Percentiles rank a stretch among this genome's conserved stretches.
Conservation (phyloP, 2,329 filamentous ascomycete species). For the Botrytis fragariae region DNA sequence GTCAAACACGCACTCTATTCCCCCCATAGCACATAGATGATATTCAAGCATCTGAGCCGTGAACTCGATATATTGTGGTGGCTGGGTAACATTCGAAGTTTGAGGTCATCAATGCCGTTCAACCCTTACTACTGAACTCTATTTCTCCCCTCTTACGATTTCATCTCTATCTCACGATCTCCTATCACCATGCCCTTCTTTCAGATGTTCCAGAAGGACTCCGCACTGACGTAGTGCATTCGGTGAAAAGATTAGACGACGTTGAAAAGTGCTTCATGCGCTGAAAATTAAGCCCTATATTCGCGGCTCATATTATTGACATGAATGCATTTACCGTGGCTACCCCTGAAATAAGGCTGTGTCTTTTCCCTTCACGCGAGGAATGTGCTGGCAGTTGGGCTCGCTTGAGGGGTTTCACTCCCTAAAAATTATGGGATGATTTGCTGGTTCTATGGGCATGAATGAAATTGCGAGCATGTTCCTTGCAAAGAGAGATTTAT, state of each 20-base stretch:
- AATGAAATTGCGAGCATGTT: neutral
- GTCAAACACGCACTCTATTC: neutral
- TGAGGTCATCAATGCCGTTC: neutral
- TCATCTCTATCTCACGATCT: neutral
- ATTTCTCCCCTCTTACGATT: neutral
- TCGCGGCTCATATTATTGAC: neutral
- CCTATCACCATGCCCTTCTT: neutral
- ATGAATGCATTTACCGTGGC: conserved; percentile 1
- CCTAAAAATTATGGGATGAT: neutral
- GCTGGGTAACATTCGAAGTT: neutral
- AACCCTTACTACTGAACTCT: conserved; percentile 4
- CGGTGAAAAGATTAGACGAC: neutral
- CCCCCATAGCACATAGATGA: neutral
- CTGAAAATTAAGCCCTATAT: conserved; percentile 12
- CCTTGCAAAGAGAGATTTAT: conserved; percentile 5
- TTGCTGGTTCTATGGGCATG: conserved; percentile 11
- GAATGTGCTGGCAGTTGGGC: conserved; percentile 16
- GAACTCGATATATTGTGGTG: neutral
- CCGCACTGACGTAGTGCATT: conserved; percentile 1
- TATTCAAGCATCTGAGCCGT: neutral
- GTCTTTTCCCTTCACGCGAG: neutral
- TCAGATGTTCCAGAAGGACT: conserved; percentile 7
- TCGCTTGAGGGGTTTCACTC: neutral
- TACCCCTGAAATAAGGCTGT: conserved; percentile 8
- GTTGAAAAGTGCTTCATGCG: conserved; percentile 1